Conservation (phyloP, 371 early-diverging fungal species). For the Dinochytrium kinnereticum region DNA sequence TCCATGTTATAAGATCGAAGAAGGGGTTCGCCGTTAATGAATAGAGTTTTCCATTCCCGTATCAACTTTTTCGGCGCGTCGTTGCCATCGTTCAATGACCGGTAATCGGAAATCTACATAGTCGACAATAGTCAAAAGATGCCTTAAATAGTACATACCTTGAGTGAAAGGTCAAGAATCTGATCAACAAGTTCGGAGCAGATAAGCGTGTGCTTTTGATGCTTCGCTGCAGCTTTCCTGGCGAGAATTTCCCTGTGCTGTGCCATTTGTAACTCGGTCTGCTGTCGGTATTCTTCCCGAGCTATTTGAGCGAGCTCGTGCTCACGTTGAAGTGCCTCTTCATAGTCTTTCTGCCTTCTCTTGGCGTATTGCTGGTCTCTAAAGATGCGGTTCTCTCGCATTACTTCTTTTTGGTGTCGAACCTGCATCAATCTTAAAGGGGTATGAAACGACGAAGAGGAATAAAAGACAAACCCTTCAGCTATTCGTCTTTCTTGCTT, state of each 20-base stretch:
- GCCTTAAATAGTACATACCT: slow-evolving; percentile 46
- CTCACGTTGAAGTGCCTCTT: slow-evolving; percentile 54
- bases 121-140: too few species aligned
- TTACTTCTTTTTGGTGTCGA: slow-evolving; percentile 59
- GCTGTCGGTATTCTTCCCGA: slow-evolving; percentile 44
- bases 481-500: slow-evolving; percentile 63
- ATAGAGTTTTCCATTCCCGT: slow-evolving; percentile 59
- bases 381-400: slow-evolving; percentile 53
- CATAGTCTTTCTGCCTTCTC: slow-evolving; percentile 56
- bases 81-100: slow-evolving; percentile 50
- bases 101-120: slow-evolving; percentile 55
- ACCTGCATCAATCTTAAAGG: slow-evolving; percentile 50
- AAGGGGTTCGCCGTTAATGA: slow-evolving; percentile 48
- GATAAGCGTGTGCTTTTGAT: slow-evolving; percentile 28
- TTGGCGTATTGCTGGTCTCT: slow-evolving; percentile 57
- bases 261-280: slow-evolving; percentile 45
- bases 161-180: slow-evolving; percentile 52
- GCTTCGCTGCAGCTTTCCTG: slow-evolving; percentile 40
- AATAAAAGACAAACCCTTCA: slow-evolving; percentile 50
- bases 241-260: slow-evolving; percentile 57
- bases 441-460: not conserved
- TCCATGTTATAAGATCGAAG: slow-evolving; percentile 36
- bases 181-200: slow-evolving; percentile 49
- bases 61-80: slow-evolving; percentile 49
- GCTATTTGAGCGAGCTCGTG: slow-evolving; percentile 39